Percentiles rank a stretch among this genome's conserved stretches.
These are phyloP conservation scores for Rosa rugosa DNA, from an alignment of 306 rosid genomes.

Conservation along the genomic window DNA sequence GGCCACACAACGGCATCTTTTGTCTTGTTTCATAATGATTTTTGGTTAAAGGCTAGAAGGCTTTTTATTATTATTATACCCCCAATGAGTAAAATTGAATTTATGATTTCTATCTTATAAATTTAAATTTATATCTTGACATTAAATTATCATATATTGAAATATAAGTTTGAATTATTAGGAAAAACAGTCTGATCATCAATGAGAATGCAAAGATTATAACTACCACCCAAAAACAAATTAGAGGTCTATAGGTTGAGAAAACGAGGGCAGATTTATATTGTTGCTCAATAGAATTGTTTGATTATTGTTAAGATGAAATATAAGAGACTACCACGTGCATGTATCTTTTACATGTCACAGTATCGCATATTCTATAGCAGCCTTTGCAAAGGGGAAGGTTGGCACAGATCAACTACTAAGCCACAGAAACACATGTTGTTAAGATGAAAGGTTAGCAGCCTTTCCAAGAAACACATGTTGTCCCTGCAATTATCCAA, in stretches of 20 bases:
- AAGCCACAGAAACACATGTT: not conserved
- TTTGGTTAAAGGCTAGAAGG: no score
- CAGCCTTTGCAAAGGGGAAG: not conserved
- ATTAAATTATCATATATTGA: no score
- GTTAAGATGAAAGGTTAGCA: no score
- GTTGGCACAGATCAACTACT: not conserved
- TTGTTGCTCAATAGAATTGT: not conserved
- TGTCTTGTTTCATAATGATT: not conserved
- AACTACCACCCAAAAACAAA: not conserved
- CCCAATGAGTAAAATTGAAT: not conserved
- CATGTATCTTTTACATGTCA: not conserved
- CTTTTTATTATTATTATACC: not conserved
- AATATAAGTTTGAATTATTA: no score
- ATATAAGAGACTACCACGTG: not conserved
- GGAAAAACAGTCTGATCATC: not conserved
- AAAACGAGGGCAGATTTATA: not conserved
- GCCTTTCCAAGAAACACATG: not conserved
- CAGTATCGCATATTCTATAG: not conserved
- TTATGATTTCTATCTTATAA: no score
- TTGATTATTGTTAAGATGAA: not conserved
- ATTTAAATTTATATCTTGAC: no score
- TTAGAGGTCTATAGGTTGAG: not conserved
- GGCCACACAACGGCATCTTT: not conserved
- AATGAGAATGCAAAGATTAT: not conserved
- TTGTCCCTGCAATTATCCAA: no score